Base-by-base conservation (phyloP, 331 rosid genomes). In the Cydonia oblonga region DNA sequence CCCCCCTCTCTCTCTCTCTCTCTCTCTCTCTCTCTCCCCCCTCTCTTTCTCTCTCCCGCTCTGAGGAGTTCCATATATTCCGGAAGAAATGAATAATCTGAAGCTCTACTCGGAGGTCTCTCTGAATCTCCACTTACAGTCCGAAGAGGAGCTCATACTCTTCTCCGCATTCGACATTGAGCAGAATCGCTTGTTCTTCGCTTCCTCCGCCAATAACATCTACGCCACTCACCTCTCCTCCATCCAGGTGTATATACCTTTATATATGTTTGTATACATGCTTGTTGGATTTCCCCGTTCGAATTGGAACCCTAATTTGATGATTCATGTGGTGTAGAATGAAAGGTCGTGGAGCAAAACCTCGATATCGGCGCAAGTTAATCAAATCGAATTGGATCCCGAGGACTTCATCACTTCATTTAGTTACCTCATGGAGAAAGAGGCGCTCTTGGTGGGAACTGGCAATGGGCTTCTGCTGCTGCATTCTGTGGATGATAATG, bases 391-490 rank as follows among this genome's bases (percentile, higher is more conserved):
- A 76, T 77, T 95, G 79, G 92, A 91, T 52, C 86, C 83, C 0
- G 89, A 80, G 59, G 97, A 95, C 26, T 30, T 6, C 32, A 79
- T 95, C 71, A 92, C 97, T 25, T 85, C 96, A 11, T 88, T 95
- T 71, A 91, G 87, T 68, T 91, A 88, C 76, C 74, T 91, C 33
- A 89, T 95, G 96, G 99, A 95, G 96, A 91, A 95, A 70, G 99
- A 91, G 75, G 87, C 97, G 4, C 72, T 95, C 68, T 79, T 95
- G 62, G 70, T 95, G 56, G 99, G 97, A 78, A 95, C 99, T 40
- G 72, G 79, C 0, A 66, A 42, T 24, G 99, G 97, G 11, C 80
- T 82, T 76, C 79, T 95, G 77, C 72, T 95, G 82, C 86, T 91
- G 32, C 82, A 82, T 33, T 78, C 65, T 52, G 90, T 90, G 60